A percentile compares a stretch with the other conserved stretches of the same genome.
Evolutionary conservation across 2,329 filamentous ascomycete genomes (phyloP).

Genomic region (Pseudonectria foliicola): DNA sequence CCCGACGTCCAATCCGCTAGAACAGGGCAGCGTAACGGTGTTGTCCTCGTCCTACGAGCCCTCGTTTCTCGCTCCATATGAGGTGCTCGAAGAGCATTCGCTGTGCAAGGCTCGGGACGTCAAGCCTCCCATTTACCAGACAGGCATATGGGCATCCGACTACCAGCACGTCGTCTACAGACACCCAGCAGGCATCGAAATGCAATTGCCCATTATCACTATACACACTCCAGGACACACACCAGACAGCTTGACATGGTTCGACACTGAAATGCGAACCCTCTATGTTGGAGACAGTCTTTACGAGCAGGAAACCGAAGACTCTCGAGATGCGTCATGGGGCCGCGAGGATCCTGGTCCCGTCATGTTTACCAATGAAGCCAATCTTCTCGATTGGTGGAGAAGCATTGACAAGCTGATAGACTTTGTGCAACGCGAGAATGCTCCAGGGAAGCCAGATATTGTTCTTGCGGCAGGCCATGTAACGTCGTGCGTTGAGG

Average conservation of each 20-base stretch:
- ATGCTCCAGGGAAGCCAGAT: neutral
- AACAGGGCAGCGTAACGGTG: neutral
- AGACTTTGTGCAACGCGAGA: neutral
- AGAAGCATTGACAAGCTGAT: slow-evolving; percentile 1
- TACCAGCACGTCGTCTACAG: neutral
- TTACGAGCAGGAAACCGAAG: neutral
- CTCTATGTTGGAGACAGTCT: slow-evolving; percentile 1
- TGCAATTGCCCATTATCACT: neutral
- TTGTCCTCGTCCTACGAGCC: slow-evolving; percentile 1
- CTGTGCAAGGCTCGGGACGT: neutral
- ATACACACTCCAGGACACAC: slow-evolving; percentile 2
- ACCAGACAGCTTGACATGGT: slow-evolving; percentile 1
- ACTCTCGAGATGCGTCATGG: neutral
- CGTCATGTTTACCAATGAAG: slow-evolving; percentile 1
- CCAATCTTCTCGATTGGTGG: slow-evolving; percentile 1
- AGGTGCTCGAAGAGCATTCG: slow-evolving; percentile 1
- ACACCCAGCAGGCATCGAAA: neutral
- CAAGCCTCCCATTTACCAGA: neutral
- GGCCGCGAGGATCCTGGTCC: neutral
- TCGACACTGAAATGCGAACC: neutral
- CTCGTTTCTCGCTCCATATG: neutral
- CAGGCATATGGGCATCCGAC: neutral
- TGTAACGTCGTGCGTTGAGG: neutral
- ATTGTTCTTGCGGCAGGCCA: neutral
- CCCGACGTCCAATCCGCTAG: neutral